These are phyloP conservation scores for Microstegium vimineum DNA, from an alignment of 176 grass and related monocot genomes.

Conservation along the genomic window DNA sequence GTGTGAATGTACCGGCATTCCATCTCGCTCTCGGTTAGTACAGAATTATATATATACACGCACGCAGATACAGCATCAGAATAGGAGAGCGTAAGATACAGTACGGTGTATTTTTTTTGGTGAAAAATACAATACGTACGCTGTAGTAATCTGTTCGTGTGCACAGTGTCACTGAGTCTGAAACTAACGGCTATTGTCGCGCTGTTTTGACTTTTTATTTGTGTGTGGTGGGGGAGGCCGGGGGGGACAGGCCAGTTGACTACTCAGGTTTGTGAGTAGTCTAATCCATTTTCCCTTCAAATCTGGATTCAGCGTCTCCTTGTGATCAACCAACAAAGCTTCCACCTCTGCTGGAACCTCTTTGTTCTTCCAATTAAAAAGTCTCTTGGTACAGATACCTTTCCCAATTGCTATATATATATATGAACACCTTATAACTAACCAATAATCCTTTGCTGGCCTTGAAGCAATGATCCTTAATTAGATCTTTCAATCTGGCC, in stretches of 20 bases:
- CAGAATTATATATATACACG: neutral
- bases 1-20: neutral
- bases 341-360: no score
- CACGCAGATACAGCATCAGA: neutral
- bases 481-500: no score
- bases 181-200: neutral
- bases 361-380: no score
- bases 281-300: no score
- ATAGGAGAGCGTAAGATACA: neutral
- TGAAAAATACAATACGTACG: no score
- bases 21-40: neutral
- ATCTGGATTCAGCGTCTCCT: no score
- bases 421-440: no score
- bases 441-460: no score
- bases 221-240: neutral
- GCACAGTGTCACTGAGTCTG: neutral
- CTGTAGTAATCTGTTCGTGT: neutral
- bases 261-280: neutral
- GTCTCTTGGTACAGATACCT: no score
- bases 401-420: no score
- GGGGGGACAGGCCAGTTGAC: neutral
- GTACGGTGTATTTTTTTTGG: neutral
- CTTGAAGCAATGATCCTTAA: no score
- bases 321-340: no score
- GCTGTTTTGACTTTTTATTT: neutral